These are phyloP conservation scores for Verticillium dahliae DNA, from an alignment of 2,329 filamentous ascomycete species.

Conservation along the genomic window DNA sequence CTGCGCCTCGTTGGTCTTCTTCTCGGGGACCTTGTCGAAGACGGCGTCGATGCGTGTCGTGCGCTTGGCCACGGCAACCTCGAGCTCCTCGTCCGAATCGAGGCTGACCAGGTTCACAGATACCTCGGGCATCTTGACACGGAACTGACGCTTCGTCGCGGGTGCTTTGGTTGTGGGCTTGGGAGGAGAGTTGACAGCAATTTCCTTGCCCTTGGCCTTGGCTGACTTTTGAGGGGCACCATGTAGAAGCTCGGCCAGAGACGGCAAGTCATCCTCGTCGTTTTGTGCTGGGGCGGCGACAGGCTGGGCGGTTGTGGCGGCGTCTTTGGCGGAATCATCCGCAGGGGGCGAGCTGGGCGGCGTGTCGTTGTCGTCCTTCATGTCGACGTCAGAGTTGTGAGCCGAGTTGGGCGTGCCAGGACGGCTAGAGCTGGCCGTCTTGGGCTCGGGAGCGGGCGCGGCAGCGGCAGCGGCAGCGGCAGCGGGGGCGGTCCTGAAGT, in stretches of 20 bases:
- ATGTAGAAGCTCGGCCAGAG: conserved; percentile 26
- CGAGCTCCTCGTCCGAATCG: conserved; percentile 58
- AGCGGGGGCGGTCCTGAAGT: conserved; percentile 49
- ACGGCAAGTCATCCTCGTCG: conserved; percentile 27
- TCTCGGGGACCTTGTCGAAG: conserved; percentile 62
- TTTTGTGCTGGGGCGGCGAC: conserved; percentile 3
- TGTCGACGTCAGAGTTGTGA: conserved; percentile 47
- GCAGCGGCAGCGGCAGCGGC: conserved; percentile 15
- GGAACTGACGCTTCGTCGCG: conserved; percentile 38
- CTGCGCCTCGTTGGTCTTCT: conserved; percentile 54
- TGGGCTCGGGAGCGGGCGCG: conserved; percentile 18
- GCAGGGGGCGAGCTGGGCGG: conserved; percentile 23
- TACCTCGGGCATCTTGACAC: conserved; percentile 39
- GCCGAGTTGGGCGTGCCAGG: conserved; percentile 37
- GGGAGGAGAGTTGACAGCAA: conserved; percentile 8
- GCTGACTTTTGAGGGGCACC: conserved; percentile 28
- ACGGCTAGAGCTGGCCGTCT: conserved; percentile 49
- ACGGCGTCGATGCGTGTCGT: conserved; percentile 48
- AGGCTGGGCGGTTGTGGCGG: neutral
- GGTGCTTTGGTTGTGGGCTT: conserved; percentile 12
- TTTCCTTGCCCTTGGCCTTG: conserved; percentile 57
- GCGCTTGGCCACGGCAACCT: conserved; percentile 48
- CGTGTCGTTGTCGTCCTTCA: conserved; percentile 40
- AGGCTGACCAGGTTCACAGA: conserved; percentile 32
- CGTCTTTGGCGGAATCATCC: neutral